These are phyloP conservation scores for Chloris gayana DNA, from an alignment of 176 grass and related monocot genomes.

Conservation along the genomic window DNA sequence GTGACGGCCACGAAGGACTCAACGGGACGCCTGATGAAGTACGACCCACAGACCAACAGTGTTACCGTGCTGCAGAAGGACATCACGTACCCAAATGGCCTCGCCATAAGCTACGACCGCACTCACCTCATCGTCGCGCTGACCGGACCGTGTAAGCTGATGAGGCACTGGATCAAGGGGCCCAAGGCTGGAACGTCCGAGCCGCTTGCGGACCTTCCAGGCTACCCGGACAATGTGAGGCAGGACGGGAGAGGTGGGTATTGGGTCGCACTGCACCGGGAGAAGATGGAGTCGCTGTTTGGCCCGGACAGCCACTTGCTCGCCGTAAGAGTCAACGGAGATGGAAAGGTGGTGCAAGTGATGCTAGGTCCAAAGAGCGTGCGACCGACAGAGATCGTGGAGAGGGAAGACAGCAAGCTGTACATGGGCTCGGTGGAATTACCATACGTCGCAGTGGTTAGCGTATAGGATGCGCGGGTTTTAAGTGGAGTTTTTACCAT, in stretches of 20 bases:
- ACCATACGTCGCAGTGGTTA: too few relatives aligned
- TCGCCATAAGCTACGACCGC: constrained; percentile 16
- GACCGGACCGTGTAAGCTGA: neutral
- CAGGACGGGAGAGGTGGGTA: neutral
- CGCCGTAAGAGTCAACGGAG: neutral
- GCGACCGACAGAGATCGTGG: too few relatives aligned
- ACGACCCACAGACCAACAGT: too few relatives aligned
- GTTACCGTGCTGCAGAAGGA: too few relatives aligned
- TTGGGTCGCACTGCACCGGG: neutral
- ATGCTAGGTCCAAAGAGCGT: neutral
- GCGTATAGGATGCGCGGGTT: neutral
- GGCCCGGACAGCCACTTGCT: neutral
- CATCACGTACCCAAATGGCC: constrained; percentile 15
- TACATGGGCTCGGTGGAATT: neutral
- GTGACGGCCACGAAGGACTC: too few relatives aligned
- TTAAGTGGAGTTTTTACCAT: neutral
- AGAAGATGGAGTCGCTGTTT: neutral
- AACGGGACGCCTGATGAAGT: too few relatives aligned
- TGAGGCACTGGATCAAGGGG: neutral
- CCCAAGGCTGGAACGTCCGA: constrained; percentile 16
- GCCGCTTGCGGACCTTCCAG: constrained; percentile 32
- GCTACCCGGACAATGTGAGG: neutral
- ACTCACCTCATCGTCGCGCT: neutral
- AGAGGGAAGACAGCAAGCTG: neutral
- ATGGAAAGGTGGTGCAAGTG: neutral